Percentiles rank a stretch among this genome's conserved stretches.
Evolutionary conservation across 164 flowering plant species (phyloP).

Genomic region (Magnolia officinalis): DNA sequence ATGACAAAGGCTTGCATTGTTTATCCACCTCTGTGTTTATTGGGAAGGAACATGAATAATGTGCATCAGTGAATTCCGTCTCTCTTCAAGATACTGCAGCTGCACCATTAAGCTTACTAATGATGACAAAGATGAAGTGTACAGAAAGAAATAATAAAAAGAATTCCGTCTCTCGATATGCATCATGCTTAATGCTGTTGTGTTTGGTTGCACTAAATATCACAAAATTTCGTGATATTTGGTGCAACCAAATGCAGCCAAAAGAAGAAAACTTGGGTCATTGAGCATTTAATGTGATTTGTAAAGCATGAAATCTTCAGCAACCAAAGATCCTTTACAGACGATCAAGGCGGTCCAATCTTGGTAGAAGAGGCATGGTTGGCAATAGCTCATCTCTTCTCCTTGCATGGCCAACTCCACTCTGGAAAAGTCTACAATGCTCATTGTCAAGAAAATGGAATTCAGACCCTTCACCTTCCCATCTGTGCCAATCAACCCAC

Average conservation of each 20-base stretch:
- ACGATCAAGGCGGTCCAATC: slow-evolving; percentile 60
- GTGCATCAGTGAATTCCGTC: slow-evolving; percentile 22
- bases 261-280: not conserved
- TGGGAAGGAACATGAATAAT: slow-evolving; percentile 4
- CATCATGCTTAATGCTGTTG: too few relatives aligned
- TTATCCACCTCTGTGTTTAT: slow-evolving; percentile 14
- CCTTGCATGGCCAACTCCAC: slow-evolving; percentile 10
- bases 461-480: not conserved
- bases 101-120: slow-evolving; percentile 14
- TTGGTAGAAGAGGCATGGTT: slow-evolving; percentile 32
- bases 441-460: not conserved
- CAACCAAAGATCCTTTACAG: slow-evolving; percentile 26
- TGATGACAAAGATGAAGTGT: too few relatives aligned
- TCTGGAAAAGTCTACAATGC: not conserved
- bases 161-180: too few relatives aligned
- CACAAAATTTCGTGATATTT: too few relatives aligned
- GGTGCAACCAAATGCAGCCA: too few relatives aligned
- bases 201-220: too few relatives aligned
- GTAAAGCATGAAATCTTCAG: not conserved
- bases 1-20: slow-evolving; percentile 30
- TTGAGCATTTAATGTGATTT: not conserved
- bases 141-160: too few relatives aligned
- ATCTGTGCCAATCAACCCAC: not conserved
- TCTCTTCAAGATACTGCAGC: slow-evolving; percentile 47
- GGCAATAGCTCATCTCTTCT: slow-evolving; percentile 17